Base-by-base conservation (phyloP, 805 yeast species). In the Candida odintsovae region DNA sequence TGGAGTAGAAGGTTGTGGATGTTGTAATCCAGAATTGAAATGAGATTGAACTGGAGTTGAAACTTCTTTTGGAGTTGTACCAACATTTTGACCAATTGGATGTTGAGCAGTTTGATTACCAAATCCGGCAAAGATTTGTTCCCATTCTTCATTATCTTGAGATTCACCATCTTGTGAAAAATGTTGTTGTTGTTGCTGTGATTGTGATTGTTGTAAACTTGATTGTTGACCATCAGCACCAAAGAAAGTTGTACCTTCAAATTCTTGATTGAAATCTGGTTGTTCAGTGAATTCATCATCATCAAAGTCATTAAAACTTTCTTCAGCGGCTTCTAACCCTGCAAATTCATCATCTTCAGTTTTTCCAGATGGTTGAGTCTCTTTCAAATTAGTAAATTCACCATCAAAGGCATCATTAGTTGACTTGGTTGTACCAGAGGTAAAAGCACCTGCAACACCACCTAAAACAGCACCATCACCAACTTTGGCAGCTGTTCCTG, bases 81-180 rank as follows among this genome's bases (percentile, higher is more conserved):
- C 20, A 12, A 52, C 37, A 37, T 52, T 55, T 25, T 58, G 58
- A 36, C 13, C 53, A 25, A 25, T 12, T 25, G 31, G 31, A 13
- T 28, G 31, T 35, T 49, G 50, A 15, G 56, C 44, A 33, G 64
- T 67, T 53, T 64, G 72, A 52, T 83, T 84, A 16, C 92, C 90
- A 62, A 87, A 86, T 0, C 95, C 96, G 4, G 95, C 92, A 69
- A 90, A 90, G 22, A 90, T 75, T 67, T 88, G 90, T 59, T 90
- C 96, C 97, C 97, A 90, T 63, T 90, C 97, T 58, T 88, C 95
- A 26, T 65, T 68, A 49, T 58, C 65, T 50, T 57, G 58, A 16
- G 46, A 47, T 38, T 39, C 50, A 12, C 22, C 50, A 25, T 41
- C 49, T 16, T 29, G 46, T 2, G 38, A n/a, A n/a, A n/a, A n/a